A percentile compares a stretch with the other conserved stretches of the same genome.
Conservation (phyloP, 2,329 filamentous ascomycete genomes). For the Hymenoscyphus albidus region DNA sequence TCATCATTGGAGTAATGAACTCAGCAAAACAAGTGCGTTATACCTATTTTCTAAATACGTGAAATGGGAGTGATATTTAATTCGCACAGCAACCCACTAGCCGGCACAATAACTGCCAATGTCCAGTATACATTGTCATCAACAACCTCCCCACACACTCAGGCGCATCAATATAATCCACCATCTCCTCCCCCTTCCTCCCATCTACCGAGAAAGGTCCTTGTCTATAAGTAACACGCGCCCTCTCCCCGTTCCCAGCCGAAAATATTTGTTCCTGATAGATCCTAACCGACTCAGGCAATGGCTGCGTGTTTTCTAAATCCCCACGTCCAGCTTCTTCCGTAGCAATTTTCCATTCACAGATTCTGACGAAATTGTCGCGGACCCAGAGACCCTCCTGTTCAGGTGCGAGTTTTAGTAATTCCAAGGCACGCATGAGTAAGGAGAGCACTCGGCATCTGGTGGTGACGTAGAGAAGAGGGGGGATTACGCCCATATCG, state of each 20-base stretch:
- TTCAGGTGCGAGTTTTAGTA: conserved; percentile 18
- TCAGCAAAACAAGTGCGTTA: too few relatives aligned
- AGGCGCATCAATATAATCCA: background rate
- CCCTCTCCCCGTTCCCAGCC: background rate
- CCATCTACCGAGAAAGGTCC: background rate
- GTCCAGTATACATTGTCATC: too few relatives aligned
- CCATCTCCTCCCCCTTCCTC: background rate
- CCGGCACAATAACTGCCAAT: too few relatives aligned
- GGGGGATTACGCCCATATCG: conserved; percentile 20
- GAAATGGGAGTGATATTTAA: too few relatives aligned
- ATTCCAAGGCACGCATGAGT: conserved; percentile 11
- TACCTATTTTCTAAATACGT: too few relatives aligned
- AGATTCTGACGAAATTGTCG: conserved; percentile 32
- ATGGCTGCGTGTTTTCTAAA: background rate
- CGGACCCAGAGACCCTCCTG: conserved; percentile 24
- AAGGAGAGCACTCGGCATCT: conserved; percentile 16
- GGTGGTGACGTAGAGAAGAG: conserved; percentile 15
- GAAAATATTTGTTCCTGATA: conserved; percentile 10
- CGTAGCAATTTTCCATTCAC: conserved; percentile 36
- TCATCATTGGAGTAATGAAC: too few relatives aligned
- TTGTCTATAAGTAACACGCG: conserved; percentile 4
- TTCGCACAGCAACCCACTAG: too few relatives aligned
- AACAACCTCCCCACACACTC: conserved; percentile 5
- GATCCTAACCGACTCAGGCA: conserved; percentile 18
- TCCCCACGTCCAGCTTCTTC: conserved; percentile 33